Percentiles rank a stretch among this genome's conserved stretches.
phyloP scores from a whole-genome alignment of 768 basidiomycete species.

The Hydnomerulius pinastri region DNA sequence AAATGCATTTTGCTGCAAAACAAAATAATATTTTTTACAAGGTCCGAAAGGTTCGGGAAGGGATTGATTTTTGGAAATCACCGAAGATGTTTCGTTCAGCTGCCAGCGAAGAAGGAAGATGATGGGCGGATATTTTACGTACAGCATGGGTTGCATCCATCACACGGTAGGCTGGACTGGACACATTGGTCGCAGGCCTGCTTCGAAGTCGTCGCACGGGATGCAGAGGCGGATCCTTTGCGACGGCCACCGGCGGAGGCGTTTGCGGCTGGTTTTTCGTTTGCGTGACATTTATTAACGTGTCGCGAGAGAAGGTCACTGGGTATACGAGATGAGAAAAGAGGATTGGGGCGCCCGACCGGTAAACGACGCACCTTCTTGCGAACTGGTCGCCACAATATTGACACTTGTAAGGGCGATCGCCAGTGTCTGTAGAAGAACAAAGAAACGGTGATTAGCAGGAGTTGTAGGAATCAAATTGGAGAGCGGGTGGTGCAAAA shows the following conservation, averaged over 20 bases:
- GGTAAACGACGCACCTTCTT: slow-evolving; percentile 53
- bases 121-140: slow-evolving; percentile 32
- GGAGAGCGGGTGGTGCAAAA: slow-evolving; percentile 13
- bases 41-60: too few species aligned
- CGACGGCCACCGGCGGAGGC: slow-evolving; percentile 45
- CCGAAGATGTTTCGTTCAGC: too few species aligned
- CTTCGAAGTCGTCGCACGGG: slow-evolving; percentile 76
- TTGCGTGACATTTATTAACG: slow-evolving; percentile 85
- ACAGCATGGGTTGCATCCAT: slow-evolving; percentile 81
- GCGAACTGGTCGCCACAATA: slow-evolving; percentile 91
- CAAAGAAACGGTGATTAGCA: slow-evolving; percentile 1
- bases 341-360: slow-evolving; percentile 3
- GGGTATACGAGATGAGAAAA: slow-evolving; percentile 9
- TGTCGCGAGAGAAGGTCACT: slow-evolving; percentile 87
- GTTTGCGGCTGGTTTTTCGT: slow-evolving; percentile 55
- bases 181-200: slow-evolving; percentile 88
- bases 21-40: too few species aligned
- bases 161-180: slow-evolving; percentile 71
- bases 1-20: slow-evolving; percentile 65
- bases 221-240: slow-evolving; percentile 66
- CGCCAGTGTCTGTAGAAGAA: slow-evolving; percentile 69
- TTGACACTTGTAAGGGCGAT: slow-evolving; percentile 87
- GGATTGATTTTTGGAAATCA: too few species aligned
- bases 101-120: not conserved
- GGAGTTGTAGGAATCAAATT: slow-evolving; percentile 9